Conservation (phyloP, 331 rosid species). For the Dryas integrifolia region DNA sequence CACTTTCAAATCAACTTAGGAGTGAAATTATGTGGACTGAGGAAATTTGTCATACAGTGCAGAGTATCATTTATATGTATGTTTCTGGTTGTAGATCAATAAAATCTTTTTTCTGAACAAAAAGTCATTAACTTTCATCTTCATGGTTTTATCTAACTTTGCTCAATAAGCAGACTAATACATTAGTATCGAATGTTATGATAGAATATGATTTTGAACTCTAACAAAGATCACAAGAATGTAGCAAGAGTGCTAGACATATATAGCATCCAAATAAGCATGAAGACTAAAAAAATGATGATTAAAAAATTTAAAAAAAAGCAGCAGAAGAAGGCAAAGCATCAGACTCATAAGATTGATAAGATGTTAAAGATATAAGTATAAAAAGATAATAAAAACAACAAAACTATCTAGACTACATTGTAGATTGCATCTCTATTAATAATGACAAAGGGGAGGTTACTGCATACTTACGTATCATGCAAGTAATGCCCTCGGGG, state of each 20-base stretch:
- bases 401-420: not conserved
- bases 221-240: not conserved
- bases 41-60: not conserved
- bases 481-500: conserved; percentile 81
- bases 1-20: not conserved
- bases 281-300: not conserved
- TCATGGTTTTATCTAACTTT: not conserved
- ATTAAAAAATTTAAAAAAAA: not conserved
- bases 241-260: not conserved
- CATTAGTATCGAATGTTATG: not conserved
- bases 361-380: not conserved
- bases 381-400: not conserved
- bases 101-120: not conserved
- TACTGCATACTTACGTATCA: conserved; percentile 73
- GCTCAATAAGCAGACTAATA: not conserved
- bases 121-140: not conserved
- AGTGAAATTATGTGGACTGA: not conserved
- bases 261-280: not conserved
- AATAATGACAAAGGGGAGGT: conserved; percentile 1
- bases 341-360: not conserved
- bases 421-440: not conserved
- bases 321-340: not conserved
- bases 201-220: not conserved
- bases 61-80: not conserved
- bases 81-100: not conserved